Percentiles rank a stretch among this genome's conserved stretches.
phyloP scores from a whole-genome alignment of 2,329 filamentous ascomycete genomes.

The Colletotrichum sojae region DNA sequence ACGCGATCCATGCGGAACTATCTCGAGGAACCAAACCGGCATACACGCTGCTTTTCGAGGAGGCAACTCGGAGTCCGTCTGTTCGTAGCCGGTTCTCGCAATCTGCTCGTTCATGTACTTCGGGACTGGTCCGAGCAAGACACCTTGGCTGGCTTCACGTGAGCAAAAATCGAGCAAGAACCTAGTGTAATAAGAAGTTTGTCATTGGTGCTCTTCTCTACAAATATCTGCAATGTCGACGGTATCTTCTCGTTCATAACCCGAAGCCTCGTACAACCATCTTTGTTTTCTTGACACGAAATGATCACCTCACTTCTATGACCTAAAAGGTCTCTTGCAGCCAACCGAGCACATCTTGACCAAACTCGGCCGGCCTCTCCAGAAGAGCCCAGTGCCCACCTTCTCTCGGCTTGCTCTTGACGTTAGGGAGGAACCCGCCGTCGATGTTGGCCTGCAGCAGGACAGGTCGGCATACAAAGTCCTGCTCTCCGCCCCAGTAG shows the following conservation, averaged over 20 bases:
- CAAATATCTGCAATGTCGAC: no score
- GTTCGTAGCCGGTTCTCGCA: no score
- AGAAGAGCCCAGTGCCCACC: constrained; percentile 50
- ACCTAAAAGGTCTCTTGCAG: constrained; percentile 34
- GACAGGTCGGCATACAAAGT: constrained; percentile 46
- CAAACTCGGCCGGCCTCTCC: constrained; percentile 48
- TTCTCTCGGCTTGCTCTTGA: constrained; percentile 44
- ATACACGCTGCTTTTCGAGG: not conserved
- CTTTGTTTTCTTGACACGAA: not conserved
- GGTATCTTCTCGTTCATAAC: not conserved
- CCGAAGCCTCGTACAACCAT: not conserved
- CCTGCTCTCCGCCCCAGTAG: constrained; percentile 46
- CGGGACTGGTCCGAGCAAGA: no score
- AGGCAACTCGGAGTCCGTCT: no score
- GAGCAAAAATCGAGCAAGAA: no score
- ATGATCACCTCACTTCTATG: not conserved
- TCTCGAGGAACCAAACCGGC: not conserved
- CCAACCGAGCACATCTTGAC: constrained; percentile 43
- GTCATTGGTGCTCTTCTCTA: no score
- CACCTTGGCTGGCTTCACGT: no score
- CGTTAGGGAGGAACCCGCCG: constrained; percentile 45
- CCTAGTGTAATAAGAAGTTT: no score
- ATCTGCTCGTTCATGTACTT: no score
- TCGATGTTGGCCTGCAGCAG: constrained; percentile 41
- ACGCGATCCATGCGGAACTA: not conserved